A percentile compares a stretch with the other conserved stretches of the same genome.
phyloP scores from a whole-genome alignment of 2,329 filamentous ascomycete species.

The Alternaria tenuissima region DNA sequence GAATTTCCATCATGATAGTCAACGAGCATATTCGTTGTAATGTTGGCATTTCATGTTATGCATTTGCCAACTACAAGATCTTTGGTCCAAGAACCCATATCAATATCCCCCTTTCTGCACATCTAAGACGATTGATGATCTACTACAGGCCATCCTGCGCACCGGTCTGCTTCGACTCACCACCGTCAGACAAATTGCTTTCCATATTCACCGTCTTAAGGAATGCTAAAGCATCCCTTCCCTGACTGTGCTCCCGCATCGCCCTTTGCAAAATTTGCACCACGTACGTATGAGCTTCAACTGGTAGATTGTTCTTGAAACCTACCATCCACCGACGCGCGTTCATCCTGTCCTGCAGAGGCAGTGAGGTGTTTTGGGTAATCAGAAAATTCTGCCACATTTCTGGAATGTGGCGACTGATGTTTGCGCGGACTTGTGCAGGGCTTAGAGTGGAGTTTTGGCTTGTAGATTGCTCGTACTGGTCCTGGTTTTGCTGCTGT shows the following conservation, averaged over 20 bases:
- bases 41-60: not conserved
- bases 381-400: constrained; percentile 6
- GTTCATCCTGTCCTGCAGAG: not conserved
- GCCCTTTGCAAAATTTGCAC: constrained; percentile 1
- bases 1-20: not conserved
- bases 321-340: constrained; percentile 2
- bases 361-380: not conserved
- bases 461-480: not conserved
- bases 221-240: constrained; percentile 5
- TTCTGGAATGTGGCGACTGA: constrained; percentile 3
- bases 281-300: constrained; percentile 5
- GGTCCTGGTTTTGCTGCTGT: not conserved
- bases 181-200: not conserved
- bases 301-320: constrained; percentile 3
- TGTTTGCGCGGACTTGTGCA: not conserved
- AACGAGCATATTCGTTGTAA: not conserved
- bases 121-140: not conserved
- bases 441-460: not conserved
- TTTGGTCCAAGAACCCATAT: not conserved
- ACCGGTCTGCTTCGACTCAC: not conserved
- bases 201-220: not conserved
- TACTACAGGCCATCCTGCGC: not conserved
- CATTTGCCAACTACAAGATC: not conserved
- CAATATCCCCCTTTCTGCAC: not conserved
- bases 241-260: not conserved